Base-by-base conservation (phyloP, 1,139 yeast genomes). In the Meyerozyma guilliermondii region DNA sequence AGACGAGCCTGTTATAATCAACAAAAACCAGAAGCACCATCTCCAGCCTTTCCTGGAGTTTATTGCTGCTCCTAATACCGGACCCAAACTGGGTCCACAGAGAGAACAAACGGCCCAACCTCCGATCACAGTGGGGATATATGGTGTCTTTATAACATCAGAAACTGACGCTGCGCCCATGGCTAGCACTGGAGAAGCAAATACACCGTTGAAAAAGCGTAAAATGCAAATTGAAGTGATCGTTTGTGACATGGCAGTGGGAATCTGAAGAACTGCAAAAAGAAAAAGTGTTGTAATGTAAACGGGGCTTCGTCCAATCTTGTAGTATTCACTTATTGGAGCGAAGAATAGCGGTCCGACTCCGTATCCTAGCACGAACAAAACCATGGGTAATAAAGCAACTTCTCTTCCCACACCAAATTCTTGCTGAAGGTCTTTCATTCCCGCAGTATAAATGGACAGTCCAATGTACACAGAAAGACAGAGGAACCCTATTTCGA, bases 271-370 rank as follows among this genome's bases (percentile, higher is more conserved):
- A 27, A 66, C 55, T 46, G 58, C 52, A 46, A 59, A 66, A 5
- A 66, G 40, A 44, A 64, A 56, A 29, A 65, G 52, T 2, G 68
- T 58, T 27, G 50, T 39, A 35, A 64, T 49, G 46, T 67, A 68
- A 34, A 66, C 54, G 22, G 66, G 54, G 40, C 73, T 76, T 49
- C 88, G 66, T 3, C 88, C 88, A 43, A 80, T 70, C 16, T 61
- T 61, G 8, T 45, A 39, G 13, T 40, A 30, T 26, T 45, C 47
- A 5, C 37, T 23, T 35, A 45, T 14, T 3, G 47, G 47, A 14
- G 41, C 28, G 24, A 45, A 35, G 10, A 43, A n/a, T 42, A 40
- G 36, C n/a, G 47, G 44, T 3, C 47, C 47, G 13, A 40, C n/a
- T 14, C 47, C 47, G 20, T 42, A 43, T 16, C 47, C 47, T n/a